Conservation (phyloP, 1,284 basidiomycete species). For the Mycosarcoma mackinlayi region DNA sequence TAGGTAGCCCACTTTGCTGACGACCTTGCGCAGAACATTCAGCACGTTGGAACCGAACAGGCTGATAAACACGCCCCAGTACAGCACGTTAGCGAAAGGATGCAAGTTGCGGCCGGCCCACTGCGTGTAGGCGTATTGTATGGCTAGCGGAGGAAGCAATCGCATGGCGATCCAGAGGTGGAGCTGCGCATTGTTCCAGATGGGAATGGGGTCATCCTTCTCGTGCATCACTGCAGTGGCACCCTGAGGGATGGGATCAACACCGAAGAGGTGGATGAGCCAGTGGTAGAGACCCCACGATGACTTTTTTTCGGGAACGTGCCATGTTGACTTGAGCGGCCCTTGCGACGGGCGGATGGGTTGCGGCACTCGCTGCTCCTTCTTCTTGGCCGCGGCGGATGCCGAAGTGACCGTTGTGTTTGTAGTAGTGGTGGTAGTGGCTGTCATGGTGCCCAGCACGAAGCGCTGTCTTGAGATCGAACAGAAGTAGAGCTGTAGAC, state of each 20-base stretch:
- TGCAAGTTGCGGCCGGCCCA: conserved; percentile 50
- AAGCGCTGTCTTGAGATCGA: neutral
- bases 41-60: conserved; percentile 36
- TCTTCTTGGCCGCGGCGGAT: conserved; percentile 12
- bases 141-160: conserved; percentile 37
- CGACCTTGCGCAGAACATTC: conserved; percentile 28
- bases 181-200: conserved; percentile 45
- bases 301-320: conserved; percentile 15
- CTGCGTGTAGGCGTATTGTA: conserved; percentile 49
- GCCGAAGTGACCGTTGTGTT: conserved; percentile 6
- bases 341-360: conserved; percentile 45
- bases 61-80: conserved; percentile 36
- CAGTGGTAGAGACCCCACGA: conserved; percentile 25
- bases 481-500: neutral
- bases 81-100: conserved; percentile 47
- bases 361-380: conserved; percentile 19
- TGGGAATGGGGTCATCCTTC: conserved; percentile 45
- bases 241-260: conserved; percentile 36
- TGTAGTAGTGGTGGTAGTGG: conserved; percentile 21
- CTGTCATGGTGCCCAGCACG: conserved; percentile 15
- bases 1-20: conserved; percentile 53
- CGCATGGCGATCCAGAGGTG: conserved; percentile 51
- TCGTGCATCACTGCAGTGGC: conserved; percentile 27
- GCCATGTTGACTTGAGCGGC: conserved; percentile 46
- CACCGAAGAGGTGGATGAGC: conserved; percentile 23